Conservation (phyloP, 83 land plant species). For the Picea abies region DNA sequence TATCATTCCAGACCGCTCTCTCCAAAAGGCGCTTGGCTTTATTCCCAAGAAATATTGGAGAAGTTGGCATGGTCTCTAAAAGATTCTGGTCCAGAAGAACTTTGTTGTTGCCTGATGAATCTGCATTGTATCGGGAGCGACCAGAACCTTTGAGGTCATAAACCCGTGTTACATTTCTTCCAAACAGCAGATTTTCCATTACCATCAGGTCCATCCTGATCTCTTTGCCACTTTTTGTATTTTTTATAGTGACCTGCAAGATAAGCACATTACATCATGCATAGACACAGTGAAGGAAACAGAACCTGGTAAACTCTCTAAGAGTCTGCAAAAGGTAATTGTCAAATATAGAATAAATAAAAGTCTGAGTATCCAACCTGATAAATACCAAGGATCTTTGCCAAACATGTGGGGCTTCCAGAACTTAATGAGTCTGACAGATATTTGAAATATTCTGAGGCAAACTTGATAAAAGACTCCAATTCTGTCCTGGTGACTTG, state of each 20-base stretch:
- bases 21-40: constrained; percentile 81
- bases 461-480: constrained; percentile 84
- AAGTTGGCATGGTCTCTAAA: constrained; percentile 71
- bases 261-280: not conserved
- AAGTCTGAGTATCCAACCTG: constrained; percentile 42
- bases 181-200: constrained; percentile 86
- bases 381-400: constrained; percentile 86
- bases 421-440: constrained; percentile 62
- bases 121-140: constrained; percentile 84
- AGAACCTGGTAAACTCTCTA: too few relatives aligned
- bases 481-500: constrained; percentile 90
- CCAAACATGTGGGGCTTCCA: constrained; percentile 88
- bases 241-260: constrained; percentile 48
- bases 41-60: constrained; percentile 86
- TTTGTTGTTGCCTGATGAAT: constrained; percentile 67
- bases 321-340: not conserved
- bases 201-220: constrained; percentile 88
- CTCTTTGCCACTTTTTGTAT: constrained; percentile 65
- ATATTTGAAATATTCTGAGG: constrained; percentile 82
- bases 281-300: not conserved
- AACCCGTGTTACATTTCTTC: constrained; percentile 56
- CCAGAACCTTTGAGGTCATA: constrained; percentile 89
- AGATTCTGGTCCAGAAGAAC: constrained; percentile 86
- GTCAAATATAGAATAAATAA: not conserved
- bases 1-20: constrained; percentile 93